These are phyloP conservation scores for Crithidia thermophila DNA, from an alignment of 208 protist genomes.

Conservation along the genomic window DNA sequence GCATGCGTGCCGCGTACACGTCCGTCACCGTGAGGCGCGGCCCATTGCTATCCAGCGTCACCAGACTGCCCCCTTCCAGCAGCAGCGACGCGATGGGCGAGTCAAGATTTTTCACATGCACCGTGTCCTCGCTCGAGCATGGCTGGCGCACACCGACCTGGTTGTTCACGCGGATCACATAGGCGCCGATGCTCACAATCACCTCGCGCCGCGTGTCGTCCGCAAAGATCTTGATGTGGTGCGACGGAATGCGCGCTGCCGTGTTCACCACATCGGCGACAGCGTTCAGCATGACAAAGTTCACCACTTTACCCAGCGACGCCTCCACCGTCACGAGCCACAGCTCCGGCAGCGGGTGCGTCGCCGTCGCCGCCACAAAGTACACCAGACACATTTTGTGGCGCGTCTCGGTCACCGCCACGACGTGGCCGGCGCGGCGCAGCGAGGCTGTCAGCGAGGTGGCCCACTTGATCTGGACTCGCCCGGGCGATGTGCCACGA, in stretches of 20 bases:
- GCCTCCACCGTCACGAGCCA: slow-evolving; percentile 63
- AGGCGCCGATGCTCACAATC: slow-evolving; percentile 56
- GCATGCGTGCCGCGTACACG: slow-evolving; percentile 11
- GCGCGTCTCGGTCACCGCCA: slow-evolving; percentile 51
- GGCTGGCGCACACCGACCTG: slow-evolving; percentile 70
- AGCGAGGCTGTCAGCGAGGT: slow-evolving; percentile 60
- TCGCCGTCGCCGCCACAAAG: slow-evolving; percentile 36
- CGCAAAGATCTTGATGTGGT: slow-evolving; percentile 64
- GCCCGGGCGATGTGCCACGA: background rate
- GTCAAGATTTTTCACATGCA: slow-evolving; percentile 39
- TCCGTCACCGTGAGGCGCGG: slow-evolving; percentile 42
- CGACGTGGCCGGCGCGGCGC: slow-evolving; percentile 37
- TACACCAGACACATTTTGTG: slow-evolving; percentile 56
- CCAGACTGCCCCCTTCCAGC: slow-evolving; percentile 42
- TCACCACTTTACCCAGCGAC: slow-evolving; percentile 49
- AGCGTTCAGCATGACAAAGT: slow-evolving; percentile 64
- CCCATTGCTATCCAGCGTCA: slow-evolving; percentile 60
- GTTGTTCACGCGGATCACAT: slow-evolving; percentile 77
- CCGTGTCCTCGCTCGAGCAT: slow-evolving; percentile 73
- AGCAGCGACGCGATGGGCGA: slow-evolving; percentile 47
- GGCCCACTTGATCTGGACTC: slow-evolving; percentile 44
- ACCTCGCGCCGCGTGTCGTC: slow-evolving; percentile 49
- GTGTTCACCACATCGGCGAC: slow-evolving; percentile 49
- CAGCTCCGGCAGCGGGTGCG: slow-evolving; percentile 39
- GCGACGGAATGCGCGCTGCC: slow-evolving; percentile 40